These are phyloP conservation scores for Colletotrichum chrysophilum DNA, from an alignment of 2,329 filamentous ascomycete genomes.

Conservation along the genomic window DNA sequence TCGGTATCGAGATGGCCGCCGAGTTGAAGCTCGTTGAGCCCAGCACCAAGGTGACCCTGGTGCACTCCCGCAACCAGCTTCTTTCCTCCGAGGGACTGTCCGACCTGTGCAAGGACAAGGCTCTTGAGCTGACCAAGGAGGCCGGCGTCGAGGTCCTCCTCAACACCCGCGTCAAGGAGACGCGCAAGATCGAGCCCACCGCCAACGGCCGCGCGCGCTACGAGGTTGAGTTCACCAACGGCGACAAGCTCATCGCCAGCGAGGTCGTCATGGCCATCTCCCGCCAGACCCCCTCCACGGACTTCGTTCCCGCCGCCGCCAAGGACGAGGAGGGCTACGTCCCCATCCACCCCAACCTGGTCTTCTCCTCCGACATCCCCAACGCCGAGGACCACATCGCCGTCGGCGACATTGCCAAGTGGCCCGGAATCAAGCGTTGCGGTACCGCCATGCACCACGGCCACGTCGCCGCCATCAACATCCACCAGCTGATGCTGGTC, in stretches of 20 bases:
- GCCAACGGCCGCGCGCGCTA: conserved; percentile 45
- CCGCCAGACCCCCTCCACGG: conserved; percentile 64
- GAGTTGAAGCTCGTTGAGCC: conserved; percentile 76
- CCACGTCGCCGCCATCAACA: conserved; percentile 68
- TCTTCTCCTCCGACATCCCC: conserved; percentile 57
- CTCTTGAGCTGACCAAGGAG: conserved; percentile 63
- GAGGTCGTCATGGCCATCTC: conserved; percentile 75
- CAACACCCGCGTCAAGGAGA: conserved; percentile 59
- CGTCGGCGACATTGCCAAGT: conserved; percentile 71
- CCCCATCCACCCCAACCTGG: conserved; percentile 61
- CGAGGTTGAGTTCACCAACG: conserved; percentile 64
- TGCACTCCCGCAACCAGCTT: conserved; percentile 74
- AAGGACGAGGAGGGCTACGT: conserved; percentile 71
- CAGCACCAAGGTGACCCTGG: conserved; percentile 69
- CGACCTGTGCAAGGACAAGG: conserved; percentile 69
- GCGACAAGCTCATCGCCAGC: conserved; percentile 63
- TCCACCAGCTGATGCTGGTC: conserved; percentile 65
- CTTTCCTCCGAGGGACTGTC: conserved; percentile 77
- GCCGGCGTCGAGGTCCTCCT: conserved; percentile 70
- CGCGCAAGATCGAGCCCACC: conserved; percentile 43
- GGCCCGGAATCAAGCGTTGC: conserved; percentile 82
- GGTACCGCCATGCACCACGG: conserved; percentile 79
- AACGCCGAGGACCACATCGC: conserved; percentile 70
- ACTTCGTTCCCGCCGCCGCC: conserved; percentile 62
- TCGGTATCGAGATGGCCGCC: conserved; percentile 82